Base-by-base conservation (phyloP, 2,329 filamentous ascomycete species). In the Stemphylium lycopersici region DNA sequence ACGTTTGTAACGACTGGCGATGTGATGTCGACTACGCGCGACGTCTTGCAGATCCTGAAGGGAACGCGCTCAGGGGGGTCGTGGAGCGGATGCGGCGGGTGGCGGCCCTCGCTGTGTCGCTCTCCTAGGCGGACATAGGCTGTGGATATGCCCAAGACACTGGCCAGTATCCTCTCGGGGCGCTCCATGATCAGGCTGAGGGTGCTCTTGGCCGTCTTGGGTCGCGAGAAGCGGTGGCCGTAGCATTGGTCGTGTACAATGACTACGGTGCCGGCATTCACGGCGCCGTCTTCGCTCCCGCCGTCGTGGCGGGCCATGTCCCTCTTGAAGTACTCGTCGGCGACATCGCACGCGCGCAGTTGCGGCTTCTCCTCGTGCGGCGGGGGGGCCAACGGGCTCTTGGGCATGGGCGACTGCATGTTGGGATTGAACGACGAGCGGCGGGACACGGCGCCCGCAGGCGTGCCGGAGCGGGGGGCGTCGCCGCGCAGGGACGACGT, bases 181-280 rank as follows among this genome's bases (percentile, higher is more conserved):
- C 95, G 84, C 77, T 99, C 95, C 43, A 99, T 93, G 61, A 99
- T 96, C 52, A 87, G 90, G 66, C 81, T 86, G 1, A 98, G 81
- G 13, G 84, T 83, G 39, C 80, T 83, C 66, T 89, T 89, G 18
- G 86, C 88, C 0, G 91, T 89, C 65, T 90, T 88, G 3, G 91
- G 91, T 39, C 95, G 84, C 10, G 93, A 91, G 75, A 87, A 99
- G 18, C 92, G 88, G 77, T 99, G 95, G 20, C 93, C 93, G 72
- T 98, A 99, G 76, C 93, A 96, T 48, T 90, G 88, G 77, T 99
- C 95, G 67, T 98, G 92, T 2, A 99, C 79, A 26, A 99, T 83
- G 41, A 98, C 92, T 4, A 96, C 77, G 0, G 91, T 91, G 56
- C 92, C 80, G 3, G 82, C 73, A 10, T 66, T 65, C 8, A 66